Evolutionary conservation across 2,329 filamentous ascomycete genomes (phyloP).

Genomic region (Aspergillus sp.): DNA sequence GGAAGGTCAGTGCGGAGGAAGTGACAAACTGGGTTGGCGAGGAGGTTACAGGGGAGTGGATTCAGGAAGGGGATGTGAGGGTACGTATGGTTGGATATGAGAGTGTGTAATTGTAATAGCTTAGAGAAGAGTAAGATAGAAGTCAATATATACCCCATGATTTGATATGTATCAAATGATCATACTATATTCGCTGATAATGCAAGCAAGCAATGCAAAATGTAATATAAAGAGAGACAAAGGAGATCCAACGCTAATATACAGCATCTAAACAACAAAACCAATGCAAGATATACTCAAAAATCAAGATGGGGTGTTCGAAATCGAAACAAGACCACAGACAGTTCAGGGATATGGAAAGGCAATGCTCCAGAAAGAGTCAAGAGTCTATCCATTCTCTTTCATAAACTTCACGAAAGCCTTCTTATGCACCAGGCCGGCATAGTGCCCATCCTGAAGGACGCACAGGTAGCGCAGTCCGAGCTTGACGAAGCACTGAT

Average conservation of each 20-base stretch:
- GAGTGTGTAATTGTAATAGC: conserved; percentile 16
- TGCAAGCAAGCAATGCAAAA: neutral
- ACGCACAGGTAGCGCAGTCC: conserved; percentile 92
- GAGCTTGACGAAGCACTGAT: conserved; percentile 94
- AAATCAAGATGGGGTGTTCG: neutral
- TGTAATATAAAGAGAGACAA: neutral
- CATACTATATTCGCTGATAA: neutral
- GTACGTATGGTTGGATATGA: conserved; percentile 51
- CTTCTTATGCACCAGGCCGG: conserved; percentile 96
- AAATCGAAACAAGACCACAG: neutral
- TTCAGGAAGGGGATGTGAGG: conserved; percentile 50
- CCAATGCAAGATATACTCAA: neutral
- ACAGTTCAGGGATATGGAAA: neutral
- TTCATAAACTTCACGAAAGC: conserved; percentile 93
- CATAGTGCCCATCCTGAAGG: conserved; percentile 77
- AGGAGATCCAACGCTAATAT: neutral
- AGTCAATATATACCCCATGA: neutral
- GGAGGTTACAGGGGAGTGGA: conserved; percentile 41
- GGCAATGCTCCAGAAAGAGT: neutral
- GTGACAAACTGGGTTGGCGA: conserved; percentile 45
- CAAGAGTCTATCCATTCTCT: conserved; percentile 55
- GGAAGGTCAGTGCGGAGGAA: conserved; percentile 33
- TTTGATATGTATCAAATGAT: neutral
- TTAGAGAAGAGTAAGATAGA: neutral
- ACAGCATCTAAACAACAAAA: neutral